phyloP scores from a whole-genome alignment of 2,329 filamentous ascomycete species.

The Colletotrichum melonis region DNA sequence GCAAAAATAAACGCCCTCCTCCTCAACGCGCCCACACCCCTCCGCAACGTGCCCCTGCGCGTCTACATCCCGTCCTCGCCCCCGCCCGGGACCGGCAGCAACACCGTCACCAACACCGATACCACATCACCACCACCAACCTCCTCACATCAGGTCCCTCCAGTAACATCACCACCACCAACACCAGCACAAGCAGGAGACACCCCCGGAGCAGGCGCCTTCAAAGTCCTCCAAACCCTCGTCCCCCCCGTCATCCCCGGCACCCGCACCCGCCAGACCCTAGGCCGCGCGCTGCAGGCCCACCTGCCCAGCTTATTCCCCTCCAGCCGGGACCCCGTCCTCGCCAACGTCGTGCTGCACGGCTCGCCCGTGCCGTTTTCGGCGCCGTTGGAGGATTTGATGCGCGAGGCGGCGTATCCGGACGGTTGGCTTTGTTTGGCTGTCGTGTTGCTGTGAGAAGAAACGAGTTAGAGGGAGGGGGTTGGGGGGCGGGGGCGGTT shows the following conservation, averaged over 20 bases:
- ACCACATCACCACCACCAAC: constrained; percentile 25
- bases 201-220: constrained; percentile 58
- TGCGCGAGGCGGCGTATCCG: constrained; percentile 84
- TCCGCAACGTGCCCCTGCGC: constrained; percentile 87
- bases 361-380: constrained; percentile 84
- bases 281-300: constrained; percentile 81
- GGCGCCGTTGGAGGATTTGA: constrained; percentile 84
- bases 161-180: not conserved
- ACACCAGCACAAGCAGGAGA: not conserved
- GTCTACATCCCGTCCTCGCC: constrained; percentile 83
- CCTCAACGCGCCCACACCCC: constrained; percentile 77
- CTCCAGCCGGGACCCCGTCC: constrained; percentile 82
- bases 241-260: constrained; percentile 61
- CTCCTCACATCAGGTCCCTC: not conserved
- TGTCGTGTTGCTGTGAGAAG: constrained; percentile 72
- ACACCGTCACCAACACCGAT: not conserved
- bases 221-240: constrained; percentile 81
- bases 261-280: constrained; percentile 56
- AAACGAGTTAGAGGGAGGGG: not conserved
- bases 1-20: constrained; percentile 80
- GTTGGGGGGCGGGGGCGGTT: not conserved
- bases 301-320: constrained; percentile 88
- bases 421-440: constrained; percentile 93
- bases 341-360: constrained; percentile 88
- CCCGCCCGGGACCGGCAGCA: constrained; percentile 32